Conservation (phyloP, 306 rosid species). For the Gastrolobium bilobum region DNA sequence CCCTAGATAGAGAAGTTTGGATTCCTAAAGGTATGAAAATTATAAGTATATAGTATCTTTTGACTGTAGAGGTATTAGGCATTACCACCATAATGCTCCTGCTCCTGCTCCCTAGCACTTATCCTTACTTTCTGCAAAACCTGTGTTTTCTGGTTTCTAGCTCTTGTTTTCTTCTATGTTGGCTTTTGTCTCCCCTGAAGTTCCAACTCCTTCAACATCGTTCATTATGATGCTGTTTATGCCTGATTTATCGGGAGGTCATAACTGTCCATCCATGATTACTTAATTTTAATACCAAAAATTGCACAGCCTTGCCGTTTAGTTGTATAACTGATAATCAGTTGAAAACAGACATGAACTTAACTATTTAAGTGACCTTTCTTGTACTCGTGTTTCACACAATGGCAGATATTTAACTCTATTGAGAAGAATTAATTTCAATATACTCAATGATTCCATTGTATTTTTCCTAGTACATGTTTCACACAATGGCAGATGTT, state of each 20-base stretch:
- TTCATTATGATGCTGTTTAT: constrained; percentile 18
- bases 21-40: not conserved
- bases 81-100: not conserved
- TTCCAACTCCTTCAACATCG: constrained; percentile 31
- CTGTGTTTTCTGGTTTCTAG: constrained; percentile 29
- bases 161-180: constrained; percentile 5
- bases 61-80: not conserved
- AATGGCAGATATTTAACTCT: not conserved
- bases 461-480: not conserved
- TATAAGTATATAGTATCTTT: not conserved
- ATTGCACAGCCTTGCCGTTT: not conserved
- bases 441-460: constrained; percentile 7
- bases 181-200: not conserved
- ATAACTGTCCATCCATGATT: constrained; percentile 18
- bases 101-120: constrained; percentile 1
- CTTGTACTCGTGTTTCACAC: constrained; percentile 1
- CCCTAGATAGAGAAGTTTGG: not conserved
- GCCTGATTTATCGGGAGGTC: constrained; percentile 25
- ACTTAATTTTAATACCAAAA: not conserved
- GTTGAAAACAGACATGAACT: constrained; percentile 3
- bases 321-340: constrained; percentile 36
- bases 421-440: not conserved
- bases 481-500: constrained; percentile 18
- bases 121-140: constrained; percentile 1
- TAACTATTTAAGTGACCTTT: constrained; percentile 2